These are phyloP conservation scores for Albatrellus ellisii DNA, from an alignment of 768 basidiomycete species.

Conservation along the genomic window DNA sequence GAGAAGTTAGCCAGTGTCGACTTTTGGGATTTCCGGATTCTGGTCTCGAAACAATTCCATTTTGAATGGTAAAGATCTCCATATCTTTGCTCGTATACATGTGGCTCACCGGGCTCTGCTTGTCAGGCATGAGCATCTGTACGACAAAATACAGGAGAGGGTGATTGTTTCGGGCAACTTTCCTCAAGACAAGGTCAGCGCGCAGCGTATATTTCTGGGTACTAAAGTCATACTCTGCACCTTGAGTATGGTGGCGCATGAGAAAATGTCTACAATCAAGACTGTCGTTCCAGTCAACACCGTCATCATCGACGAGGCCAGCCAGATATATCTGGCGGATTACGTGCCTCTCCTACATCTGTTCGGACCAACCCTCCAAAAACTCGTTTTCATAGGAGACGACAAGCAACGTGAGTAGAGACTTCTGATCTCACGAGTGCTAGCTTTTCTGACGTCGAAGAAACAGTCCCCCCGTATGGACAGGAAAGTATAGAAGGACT, in stretches of 20 bases:
- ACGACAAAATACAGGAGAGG: conserved; percentile 21
- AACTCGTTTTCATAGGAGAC: conserved; percentile 22
- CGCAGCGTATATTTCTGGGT: conserved; percentile 18
- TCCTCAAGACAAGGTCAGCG: conserved; percentile 7
- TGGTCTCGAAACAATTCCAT: conserved; percentile 34
- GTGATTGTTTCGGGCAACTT: conserved; percentile 28
- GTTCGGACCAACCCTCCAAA: conserved; percentile 13
- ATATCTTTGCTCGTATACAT: background rate
- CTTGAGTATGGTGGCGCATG: conserved; percentile 31
- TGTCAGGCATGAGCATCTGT: conserved; percentile 39
- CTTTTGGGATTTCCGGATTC: conserved; percentile 24
- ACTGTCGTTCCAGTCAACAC: conserved; percentile 22
- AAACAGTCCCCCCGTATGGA: conserved; percentile 70
- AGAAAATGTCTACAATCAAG: conserved; percentile 19
- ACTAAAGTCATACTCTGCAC: conserved; percentile 33
- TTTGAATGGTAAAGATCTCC: conserved; percentile 26
- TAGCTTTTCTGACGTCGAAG: background rate
- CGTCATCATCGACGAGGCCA: conserved; percentile 35
- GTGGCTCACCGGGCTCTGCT: conserved; percentile 1
- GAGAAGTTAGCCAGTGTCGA: conserved; percentile 25
- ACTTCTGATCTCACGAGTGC: conserved; percentile 1
- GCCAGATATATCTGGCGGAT: conserved; percentile 29
- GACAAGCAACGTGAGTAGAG: conserved; percentile 20
- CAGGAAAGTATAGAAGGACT: conserved; percentile 52
- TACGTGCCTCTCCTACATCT: conserved; percentile 24